phyloP scores from a whole-genome alignment of 2,329 filamentous ascomycete genomes.

The Ophiostoma perfectum region DNA sequence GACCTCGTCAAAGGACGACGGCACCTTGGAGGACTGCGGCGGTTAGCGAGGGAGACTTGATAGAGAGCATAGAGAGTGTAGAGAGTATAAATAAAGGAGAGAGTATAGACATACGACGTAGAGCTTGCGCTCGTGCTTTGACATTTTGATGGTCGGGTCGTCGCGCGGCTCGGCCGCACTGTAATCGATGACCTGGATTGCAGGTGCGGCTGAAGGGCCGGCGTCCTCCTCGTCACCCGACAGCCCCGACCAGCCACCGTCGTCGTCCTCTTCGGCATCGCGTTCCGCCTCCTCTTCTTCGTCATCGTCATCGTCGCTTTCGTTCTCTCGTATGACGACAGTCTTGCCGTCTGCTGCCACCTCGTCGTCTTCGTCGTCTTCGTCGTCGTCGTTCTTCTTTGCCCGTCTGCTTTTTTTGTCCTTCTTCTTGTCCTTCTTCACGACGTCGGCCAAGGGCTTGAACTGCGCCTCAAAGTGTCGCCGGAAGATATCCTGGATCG shows the following conservation, averaged over 20 bases:
- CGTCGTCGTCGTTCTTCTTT: slow-evolving; percentile 34
- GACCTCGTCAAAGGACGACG: slow-evolving; percentile 29
- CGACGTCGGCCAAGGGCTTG: slow-evolving; percentile 54
- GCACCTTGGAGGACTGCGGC: slow-evolving; percentile 43
- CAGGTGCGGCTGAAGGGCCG: slow-evolving; percentile 26
- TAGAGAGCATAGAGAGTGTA: neutral
- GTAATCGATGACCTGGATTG: slow-evolving; percentile 60
- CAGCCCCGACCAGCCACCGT: slow-evolving; percentile 56
- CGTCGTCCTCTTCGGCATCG: slow-evolving; percentile 27
- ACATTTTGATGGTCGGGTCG: slow-evolving; percentile 39
- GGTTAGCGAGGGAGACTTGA: slow-evolving; percentile 15
- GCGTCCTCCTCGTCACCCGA: slow-evolving; percentile 43
- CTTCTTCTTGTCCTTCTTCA: slow-evolving; percentile 10
- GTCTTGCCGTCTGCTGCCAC: neutral
- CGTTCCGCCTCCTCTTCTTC: slow-evolving; percentile 30
- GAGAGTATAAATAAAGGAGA: neutral
- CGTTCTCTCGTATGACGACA: neutral
- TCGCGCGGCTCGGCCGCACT: slow-evolving; percentile 34
- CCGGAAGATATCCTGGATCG: slow-evolving; percentile 69
- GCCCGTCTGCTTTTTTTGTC: slow-evolving; percentile 35
- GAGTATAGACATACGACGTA: slow-evolving; percentile 58
- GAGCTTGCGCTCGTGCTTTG: slow-evolving; percentile 65
- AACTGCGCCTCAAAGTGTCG: slow-evolving; percentile 87
- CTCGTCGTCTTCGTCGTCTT: slow-evolving; percentile 28
- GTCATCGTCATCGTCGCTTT: slow-evolving; percentile 37